A percentile compares a stretch with the other conserved stretches of the same genome.
Evolutionary conservation across 2,329 filamentous ascomycete genomes (phyloP).

Genomic region (Claviceps purpurea): DNA sequence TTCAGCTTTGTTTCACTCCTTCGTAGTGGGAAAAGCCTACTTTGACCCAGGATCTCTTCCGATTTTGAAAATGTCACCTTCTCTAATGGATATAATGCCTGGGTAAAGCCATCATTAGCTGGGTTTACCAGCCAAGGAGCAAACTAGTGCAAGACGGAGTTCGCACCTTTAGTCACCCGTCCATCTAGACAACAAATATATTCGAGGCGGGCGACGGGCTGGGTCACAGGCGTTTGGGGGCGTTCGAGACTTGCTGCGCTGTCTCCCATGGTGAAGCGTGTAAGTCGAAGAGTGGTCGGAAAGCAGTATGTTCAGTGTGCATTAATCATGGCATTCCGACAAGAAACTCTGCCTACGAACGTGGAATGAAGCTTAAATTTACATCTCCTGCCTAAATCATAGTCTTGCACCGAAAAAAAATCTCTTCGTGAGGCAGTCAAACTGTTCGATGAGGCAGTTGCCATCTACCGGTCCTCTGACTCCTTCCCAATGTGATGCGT

Average conservation of each 20-base stretch:
- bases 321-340: background rate
- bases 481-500: background rate
- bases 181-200: slow-evolving; percentile 1
- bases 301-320: background rate
- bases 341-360: background rate
- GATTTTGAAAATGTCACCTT: slow-evolving; percentile 20
- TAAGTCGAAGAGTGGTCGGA: background rate
- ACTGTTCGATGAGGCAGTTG: background rate
- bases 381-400: no score
- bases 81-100: slow-evolving; percentile 16
- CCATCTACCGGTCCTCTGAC: no score
- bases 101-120: slow-evolving; percentile 7
- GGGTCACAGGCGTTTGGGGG: background rate
- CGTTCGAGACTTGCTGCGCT: background rate
- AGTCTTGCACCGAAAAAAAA: background rate
- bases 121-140: background rate
- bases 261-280: slow-evolving; percentile 1
- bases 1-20: background rate
- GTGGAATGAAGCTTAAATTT: background rate
- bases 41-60: slow-evolving; percentile 22
- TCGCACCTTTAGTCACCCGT: slow-evolving; percentile 2
- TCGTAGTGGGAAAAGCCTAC: slow-evolving; percentile 12
- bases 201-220: slow-evolving; percentile 3
- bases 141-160: background rate
- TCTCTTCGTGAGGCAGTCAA: background rate